Evolutionary conservation across 441 rosid genomes (phyloP), one percentile per base, ranked within the genome.

Genomic region (Corymbia citriodora): DNA sequence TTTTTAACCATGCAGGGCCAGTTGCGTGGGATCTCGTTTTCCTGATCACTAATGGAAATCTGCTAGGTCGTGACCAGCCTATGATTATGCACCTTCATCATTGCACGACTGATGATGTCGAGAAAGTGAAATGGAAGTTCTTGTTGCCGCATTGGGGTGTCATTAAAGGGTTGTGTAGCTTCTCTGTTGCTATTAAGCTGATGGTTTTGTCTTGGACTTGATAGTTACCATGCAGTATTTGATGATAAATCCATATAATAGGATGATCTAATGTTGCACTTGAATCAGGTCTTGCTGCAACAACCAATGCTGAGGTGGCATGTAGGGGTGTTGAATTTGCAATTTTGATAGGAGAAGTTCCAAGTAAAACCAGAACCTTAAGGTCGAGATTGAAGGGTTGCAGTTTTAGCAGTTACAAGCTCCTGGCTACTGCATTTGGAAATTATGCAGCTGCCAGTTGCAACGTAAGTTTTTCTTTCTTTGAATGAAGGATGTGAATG

Each of bases 31-130:
- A 33, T 70, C 81, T 70, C 1, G 8, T 36, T 33, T 10, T 8
- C 19, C 10, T 3, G 23, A 70, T 9, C 25, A 0, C 21, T 16
- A 8, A 19, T 0, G 45, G 10, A 31, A 17, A 7, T 7, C n/a
- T 70, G 81, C 48, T 3, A 5, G 25, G 4, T 33, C 9, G 8
- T 18, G 48, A 72, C 9, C 15, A 36, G 49, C 29, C 27, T 19
- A 8, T 33, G 49, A 72, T 72, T 72, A 23, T 72, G 6, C 82
- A 72, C 50, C 0, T 21, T 9, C 49, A 3, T 36, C 9, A 2
- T 21, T 12, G 2, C 21, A 9, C 49, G 5, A 21, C 1, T 72
- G 14, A 72, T 72, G 25, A 21, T 36, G 48, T 19, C 3, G 49
- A 36, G 81, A 16, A 1, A 17, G 11, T 4, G 25, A 36, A 33